Base-by-base conservation (phyloP, 495 filamentous ascomycete species). In the Lasiosphaeria miniovina region DNA sequence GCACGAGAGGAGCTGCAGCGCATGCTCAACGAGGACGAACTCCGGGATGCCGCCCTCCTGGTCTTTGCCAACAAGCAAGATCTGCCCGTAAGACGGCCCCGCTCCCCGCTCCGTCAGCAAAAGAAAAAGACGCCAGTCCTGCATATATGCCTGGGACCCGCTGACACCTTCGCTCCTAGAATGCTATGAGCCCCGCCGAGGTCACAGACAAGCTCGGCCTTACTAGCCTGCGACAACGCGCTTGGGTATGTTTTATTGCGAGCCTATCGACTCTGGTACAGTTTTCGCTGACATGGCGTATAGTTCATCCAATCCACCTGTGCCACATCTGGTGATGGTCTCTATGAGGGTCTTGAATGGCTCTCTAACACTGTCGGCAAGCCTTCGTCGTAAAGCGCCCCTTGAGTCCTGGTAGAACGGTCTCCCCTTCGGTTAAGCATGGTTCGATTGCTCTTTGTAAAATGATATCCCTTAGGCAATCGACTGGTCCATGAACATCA, bases 51-150 rank as follows among this genome's bases (percentile, higher is more conserved):
- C 66, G 86, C 96, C 68, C 88, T 99, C 67, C 80, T 99, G 75
- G 95, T 99, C 64, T 99, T 99, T 71, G 94, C 94, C 82, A 99
- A 99, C 90, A 99, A 99, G 84, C 94, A 99, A 83, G 94, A 99
- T 96, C 78, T 99, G 82, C 94, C 94, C 51, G 93, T 96, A 82
- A 74, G 92, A 17, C 17, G 24, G 35, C 11, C 31, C 75, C 24
- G 11, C 56, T 61, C n/a, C 33, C 49, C 32, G 32, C 17, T 43
- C 45, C 38, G 33, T 33, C 38, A 24, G 24, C 0, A 24, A 24
- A 1, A 24, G 2, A 24, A 24, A 24, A 24, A 24, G 24, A 24
- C 24, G 24, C 24, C 38, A 7, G 7, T 24, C 36, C 15, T 43
- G 24, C 14, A 9, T 14, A 1, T 45, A n/a, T 17, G 49, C 43